Conservation (phyloP, 371 early-diverging fungal genomes). For the Mortierella sp. region DNA sequence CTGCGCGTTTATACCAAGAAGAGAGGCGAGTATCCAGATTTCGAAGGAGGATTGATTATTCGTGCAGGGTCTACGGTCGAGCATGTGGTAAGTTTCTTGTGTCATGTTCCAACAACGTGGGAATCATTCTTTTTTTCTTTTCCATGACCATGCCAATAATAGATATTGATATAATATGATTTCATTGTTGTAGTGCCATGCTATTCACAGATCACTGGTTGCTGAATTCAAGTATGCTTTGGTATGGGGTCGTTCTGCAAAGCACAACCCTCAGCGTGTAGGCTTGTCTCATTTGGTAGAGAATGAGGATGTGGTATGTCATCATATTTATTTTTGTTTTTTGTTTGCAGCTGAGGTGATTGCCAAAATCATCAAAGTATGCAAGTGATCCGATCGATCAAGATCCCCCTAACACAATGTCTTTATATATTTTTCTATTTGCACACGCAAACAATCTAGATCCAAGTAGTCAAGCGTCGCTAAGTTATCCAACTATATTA, state of each 20-base stretch:
- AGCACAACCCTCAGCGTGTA: constrained; percentile 96
- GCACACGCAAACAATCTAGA: constrained; percentile 13
- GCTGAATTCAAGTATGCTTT: constrained; percentile 96
- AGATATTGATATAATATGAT: neutral
- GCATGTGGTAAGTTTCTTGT: constrained; percentile 77
- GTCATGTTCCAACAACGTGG: neutral
- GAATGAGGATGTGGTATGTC: constrained; percentile 97
- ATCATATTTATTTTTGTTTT: constrained; percentile 1
- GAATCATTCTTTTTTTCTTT: neutral
- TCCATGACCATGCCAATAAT: neutral
- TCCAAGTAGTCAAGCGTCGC: constrained; percentile 47
- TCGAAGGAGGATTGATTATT: constrained; percentile 95
- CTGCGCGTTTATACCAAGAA: constrained; percentile 98
- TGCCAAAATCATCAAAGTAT: neutral
- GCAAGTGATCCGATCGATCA: neutral
- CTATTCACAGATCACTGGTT: constrained; percentile 94
- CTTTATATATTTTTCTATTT: no score
- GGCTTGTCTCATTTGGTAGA: constrained; percentile 94
- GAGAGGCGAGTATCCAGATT: constrained; percentile 96
- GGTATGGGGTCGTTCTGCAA: constrained; percentile 96
- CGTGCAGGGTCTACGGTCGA: constrained; percentile 90
- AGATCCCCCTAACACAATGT: neutral
- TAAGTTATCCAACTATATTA: constrained; percentile 2
- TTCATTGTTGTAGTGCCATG: constrained; percentile 74
- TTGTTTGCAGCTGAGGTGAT: neutral